These are phyloP conservation scores for Apium graveolens DNA, from an alignment of 129 eudicot genomes.

Conservation along the genomic window DNA sequence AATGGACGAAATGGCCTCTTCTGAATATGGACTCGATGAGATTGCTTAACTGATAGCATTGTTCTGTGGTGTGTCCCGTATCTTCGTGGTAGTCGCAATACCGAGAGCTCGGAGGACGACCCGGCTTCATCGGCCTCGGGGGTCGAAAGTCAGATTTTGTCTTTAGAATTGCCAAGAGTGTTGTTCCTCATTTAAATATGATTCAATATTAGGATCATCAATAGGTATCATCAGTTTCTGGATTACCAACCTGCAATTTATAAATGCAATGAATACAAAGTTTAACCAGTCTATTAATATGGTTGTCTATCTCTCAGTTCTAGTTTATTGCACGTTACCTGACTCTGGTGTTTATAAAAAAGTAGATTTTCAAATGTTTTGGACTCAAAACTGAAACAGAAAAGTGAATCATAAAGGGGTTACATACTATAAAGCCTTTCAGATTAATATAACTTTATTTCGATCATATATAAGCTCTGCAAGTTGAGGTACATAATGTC, in stretches of 20 bases:
- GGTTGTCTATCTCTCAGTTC: not conserved
- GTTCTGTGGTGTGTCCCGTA: too few relatives aligned
- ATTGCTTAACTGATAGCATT: too few relatives aligned
- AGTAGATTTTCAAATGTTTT: not conserved
- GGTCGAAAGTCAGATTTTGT: too few relatives aligned
- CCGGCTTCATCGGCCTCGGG: too few relatives aligned
- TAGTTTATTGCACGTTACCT: not conserved
- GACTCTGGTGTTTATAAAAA: not conserved
- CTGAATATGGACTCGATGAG: too few relatives aligned
- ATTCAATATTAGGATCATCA: too few relatives aligned
- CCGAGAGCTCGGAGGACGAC: too few relatives aligned
- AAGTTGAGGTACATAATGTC: conserved; percentile 65
- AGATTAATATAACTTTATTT: conserved; percentile 43
- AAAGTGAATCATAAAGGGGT: not conserved
- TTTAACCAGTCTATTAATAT: not conserved
- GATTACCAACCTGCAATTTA: conserved; percentile 50
- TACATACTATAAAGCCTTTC: conserved; percentile 64
- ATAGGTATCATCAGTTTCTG: conserved; percentile 43
- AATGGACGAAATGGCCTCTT: too few relatives aligned
- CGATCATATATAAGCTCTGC: conserved; percentile 51
- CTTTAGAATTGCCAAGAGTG: too few relatives aligned
- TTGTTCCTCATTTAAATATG: too few relatives aligned
- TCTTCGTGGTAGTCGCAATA: too few relatives aligned
- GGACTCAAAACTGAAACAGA: not conserved
- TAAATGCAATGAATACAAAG: not conserved